Evolutionary conservation across 2,329 filamentous ascomycete genomes (phyloP).

Genomic region (Whalleya microplaca): DNA sequence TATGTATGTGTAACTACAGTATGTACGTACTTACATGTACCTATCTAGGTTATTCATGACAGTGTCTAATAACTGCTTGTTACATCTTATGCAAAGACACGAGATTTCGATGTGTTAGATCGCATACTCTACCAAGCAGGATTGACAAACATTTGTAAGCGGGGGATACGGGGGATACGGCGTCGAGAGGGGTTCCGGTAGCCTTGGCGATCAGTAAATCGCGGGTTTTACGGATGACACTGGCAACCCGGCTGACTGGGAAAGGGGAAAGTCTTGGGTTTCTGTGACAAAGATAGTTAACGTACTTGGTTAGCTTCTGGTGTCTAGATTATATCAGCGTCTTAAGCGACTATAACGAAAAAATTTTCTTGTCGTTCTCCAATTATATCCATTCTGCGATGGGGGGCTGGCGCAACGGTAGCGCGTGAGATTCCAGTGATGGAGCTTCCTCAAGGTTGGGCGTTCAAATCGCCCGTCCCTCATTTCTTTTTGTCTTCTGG

Average conservation of each 20-base stretch:
- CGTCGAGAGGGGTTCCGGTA: slow-evolving; percentile 7
- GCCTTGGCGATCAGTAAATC: slow-evolving; percentile 23
- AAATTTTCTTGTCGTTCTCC: no score
- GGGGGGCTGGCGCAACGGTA: neutral
- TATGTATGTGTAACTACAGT: no score
- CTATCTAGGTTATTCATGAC: no score
- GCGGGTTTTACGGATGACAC: slow-evolving; percentile 26
- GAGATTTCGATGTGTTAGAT: slow-evolving; percentile 14
- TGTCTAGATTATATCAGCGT: no score
- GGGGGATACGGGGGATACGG: slow-evolving; percentile 6
- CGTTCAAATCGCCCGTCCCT: neutral
- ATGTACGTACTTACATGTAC: no score
- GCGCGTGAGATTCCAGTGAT: neutral
- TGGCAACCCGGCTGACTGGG: no score
- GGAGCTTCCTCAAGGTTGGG: neutral
- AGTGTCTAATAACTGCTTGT: no score
- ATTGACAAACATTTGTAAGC: slow-evolving; percentile 10
- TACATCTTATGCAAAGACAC: neutral
- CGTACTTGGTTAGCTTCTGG: no score
- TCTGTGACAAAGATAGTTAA: no score
- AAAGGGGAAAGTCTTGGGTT: no score
- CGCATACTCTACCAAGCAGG: slow-evolving; percentile 10
- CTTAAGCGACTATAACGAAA: no score
- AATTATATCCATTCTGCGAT: no score
- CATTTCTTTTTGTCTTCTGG: neutral